These are phyloP conservation scores for Botrytis byssoidea DNA, from an alignment of 2,329 filamentous ascomycete species.

Conservation along the genomic window DNA sequence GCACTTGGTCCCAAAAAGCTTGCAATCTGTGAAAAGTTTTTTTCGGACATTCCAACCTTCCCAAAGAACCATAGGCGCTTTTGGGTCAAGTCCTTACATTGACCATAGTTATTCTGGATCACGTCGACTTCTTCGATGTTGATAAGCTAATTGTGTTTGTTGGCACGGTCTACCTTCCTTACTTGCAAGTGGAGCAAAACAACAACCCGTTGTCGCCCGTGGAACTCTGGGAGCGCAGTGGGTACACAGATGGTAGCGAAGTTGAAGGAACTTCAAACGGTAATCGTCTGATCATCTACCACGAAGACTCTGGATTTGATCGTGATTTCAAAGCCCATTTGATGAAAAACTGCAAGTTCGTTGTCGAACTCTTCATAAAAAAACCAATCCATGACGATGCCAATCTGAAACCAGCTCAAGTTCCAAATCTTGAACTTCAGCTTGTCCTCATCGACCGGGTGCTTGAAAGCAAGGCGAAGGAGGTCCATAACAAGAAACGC, in stretches of 20 bases:
- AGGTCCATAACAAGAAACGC: neutral
- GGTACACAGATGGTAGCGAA: neutral
- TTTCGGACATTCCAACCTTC: neutral
- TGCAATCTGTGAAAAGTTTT: neutral
- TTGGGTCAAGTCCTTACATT: neutral
- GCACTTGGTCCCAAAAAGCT: neutral
- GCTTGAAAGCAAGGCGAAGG: neutral
- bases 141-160: neutral
- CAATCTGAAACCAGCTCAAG: neutral
- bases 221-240: neutral
- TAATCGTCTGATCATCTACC: neutral
- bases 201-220: neutral
- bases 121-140: neutral
- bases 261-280: neutral
- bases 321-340: neutral
- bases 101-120: neutral
- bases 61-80: neutral
- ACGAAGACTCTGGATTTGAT: accelerated
- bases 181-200: neutral
- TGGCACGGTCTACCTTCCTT: neutral
- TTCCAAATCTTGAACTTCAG: neutral
- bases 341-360: neutral
- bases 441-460: neutral
- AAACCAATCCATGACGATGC: accelerated
- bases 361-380: neutral